A percentile compares a stretch with the other conserved stretches of the same genome.
Conservation (phyloP, 2,329 filamentous ascomycete genomes). For the Aspergillus sp. region DNA sequence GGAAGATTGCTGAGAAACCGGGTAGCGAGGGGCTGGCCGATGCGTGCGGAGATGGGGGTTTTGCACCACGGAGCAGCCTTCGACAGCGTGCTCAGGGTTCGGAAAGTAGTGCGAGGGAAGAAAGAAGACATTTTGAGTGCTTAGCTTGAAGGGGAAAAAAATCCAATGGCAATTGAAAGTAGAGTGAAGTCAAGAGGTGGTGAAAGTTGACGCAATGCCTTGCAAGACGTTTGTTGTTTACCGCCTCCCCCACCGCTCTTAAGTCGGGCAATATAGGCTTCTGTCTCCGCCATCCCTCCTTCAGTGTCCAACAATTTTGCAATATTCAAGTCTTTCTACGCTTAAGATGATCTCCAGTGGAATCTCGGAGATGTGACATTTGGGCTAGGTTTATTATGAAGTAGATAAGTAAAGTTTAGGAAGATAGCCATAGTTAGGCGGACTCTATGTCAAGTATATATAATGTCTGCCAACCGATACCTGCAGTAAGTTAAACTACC, state of each 20-base stretch:
- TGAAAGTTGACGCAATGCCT: background rate
- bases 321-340: no score
- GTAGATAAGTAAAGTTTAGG: no score
- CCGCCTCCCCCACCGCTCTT: background rate
- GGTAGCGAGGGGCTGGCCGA: constrained; percentile 27
- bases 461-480: no score
- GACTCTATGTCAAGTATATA: no score
- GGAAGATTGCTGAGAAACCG: constrained; percentile 29
- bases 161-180: background rate
- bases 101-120: constrained; percentile 26
- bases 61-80: constrained; percentile 20
- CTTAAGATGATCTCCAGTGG: no score
- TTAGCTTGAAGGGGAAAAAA: background rate
- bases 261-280: no score
- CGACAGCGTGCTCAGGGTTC: constrained; percentile 25
- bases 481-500: no score
- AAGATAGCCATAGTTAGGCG: no score
- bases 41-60: constrained; percentile 20
- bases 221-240: background rate
- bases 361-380: no score
- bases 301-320: no score
- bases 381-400: no score
- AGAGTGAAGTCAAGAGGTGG: background rate
- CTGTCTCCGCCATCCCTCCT: no score
- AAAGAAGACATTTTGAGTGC: constrained; percentile 29